Evolutionary conservation across 2,329 filamentous ascomycete genomes (phyloP).

Genomic region (Pestalotiopsis sp.): DNA sequence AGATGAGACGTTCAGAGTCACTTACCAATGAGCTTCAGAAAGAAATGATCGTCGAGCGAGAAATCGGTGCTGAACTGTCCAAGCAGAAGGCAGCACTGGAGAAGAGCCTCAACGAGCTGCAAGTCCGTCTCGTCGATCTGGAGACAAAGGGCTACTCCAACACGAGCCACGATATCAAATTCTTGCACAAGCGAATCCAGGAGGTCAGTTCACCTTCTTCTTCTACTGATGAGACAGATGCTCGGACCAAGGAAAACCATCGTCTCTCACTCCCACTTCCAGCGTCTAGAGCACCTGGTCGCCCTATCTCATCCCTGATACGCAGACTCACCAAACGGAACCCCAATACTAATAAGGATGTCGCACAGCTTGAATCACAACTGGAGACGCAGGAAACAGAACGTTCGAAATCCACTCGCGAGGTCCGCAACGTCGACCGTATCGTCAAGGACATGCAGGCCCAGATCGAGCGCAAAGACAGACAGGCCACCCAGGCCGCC

Average conservation of each 20-base stretch:
- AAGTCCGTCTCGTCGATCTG: conserved; percentile 86
- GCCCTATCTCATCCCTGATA: conserved; percentile 24
- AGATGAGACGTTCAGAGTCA: conserved; percentile 94
- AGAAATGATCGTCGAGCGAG: conserved; percentile 84
- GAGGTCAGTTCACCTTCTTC: conserved; percentile 66
- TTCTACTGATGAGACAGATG: conserved; percentile 13
- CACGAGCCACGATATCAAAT: conserved; percentile 92
- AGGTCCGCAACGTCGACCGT: conserved; percentile 89
- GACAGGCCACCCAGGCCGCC: conserved; percentile 76
- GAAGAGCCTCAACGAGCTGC: conserved; percentile 87
- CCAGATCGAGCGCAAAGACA: conserved; percentile 92
- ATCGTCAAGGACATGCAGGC: conserved; percentile 90
- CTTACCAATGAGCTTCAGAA: conserved; percentile 88
- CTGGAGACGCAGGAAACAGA: conserved; percentile 82
- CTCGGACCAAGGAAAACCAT: conserved; percentile 4
- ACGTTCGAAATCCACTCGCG: conserved; percentile 80
- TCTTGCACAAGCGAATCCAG: conserved; percentile 90
- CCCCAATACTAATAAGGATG: conserved; percentile 29
- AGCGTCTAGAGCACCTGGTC: conserved; percentile 16
- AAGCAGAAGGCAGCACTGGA: conserved; percentile 89
- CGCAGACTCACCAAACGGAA: conserved; percentile 19
- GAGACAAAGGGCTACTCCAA: conserved; percentile 97
- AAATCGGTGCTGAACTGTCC: conserved; percentile 78
- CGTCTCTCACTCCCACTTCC: conserved; percentile 3
- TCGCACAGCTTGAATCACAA: conserved; percentile 76